Conservation (phyloP, 1,284 basidiomycete species). For the Coniferiporia sulphurascens region DNA sequence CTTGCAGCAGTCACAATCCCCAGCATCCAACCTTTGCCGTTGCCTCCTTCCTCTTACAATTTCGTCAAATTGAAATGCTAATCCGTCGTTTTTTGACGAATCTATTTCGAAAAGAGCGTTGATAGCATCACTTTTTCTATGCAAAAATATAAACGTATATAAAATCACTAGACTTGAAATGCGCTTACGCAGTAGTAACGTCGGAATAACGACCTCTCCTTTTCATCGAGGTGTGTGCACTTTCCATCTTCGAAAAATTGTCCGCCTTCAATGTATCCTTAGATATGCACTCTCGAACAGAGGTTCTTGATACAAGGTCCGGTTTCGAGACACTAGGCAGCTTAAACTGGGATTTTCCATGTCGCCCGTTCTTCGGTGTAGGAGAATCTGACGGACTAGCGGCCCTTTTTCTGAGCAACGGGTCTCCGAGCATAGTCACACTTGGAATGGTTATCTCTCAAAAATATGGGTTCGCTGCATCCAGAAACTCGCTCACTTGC, state of each 20-base stretch:
- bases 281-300: neutral
- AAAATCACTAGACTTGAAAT: neutral
- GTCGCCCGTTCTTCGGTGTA: neutral
- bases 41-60: conserved; percentile 69
- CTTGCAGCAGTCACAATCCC: conserved; percentile 81
- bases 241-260: neutral
- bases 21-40: conserved; percentile 65
- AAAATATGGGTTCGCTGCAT: neutral
- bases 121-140: conserved; percentile 35
- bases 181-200: neutral
- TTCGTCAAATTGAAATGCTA: conserved; percentile 66
- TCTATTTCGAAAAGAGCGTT: conserved; percentile 68
- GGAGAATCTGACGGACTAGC: neutral
- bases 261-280: neutral
- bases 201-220: neutral
- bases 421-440: neutral
- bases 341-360: neutral
- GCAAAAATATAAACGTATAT: neutral
- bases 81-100: conserved; percentile 58
- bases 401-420: neutral
- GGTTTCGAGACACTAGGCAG: neutral
- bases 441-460: neutral
- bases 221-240: neutral
- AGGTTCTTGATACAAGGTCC: neutral
- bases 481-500: neutral